Evolutionary conservation across 768 basidiomycete genomes (phyloP), one percentile per base, ranked within the genome.

Genomic region (Serendipita indica): DNA sequence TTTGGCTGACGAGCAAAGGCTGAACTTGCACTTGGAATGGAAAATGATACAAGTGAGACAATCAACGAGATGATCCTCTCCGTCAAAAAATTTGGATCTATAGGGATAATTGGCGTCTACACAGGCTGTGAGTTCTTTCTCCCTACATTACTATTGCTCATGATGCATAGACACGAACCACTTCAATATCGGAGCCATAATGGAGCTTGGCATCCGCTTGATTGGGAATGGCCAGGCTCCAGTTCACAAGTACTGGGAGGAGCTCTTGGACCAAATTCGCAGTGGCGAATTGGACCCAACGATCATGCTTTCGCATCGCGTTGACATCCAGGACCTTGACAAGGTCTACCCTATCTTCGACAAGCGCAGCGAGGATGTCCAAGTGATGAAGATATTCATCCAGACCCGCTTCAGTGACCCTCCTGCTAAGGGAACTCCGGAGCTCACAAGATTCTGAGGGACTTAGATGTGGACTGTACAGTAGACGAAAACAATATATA

Each of bases 141-240:
- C 30, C 18, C 35, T 45, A 7, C 20, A 22, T 28, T 37, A 58
- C 54, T 25, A 4, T 25, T 46, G 28, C 28, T 30, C 18, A 27
- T 20, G 20, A 34, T 7, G 12, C 14, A 41, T 46, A 0, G 81
- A 73, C 69, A 79, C 81, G 20, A 84, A 86, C 67, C 77, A 75
- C 22, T 75, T 84, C 67, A 83, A 83, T 65, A 71, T 88, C 57
- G 84, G 85, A 5, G 80, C 84, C 0, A 64, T 88, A 30, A 87
- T 87, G 84, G 83, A 88, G 72, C 83, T 83, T 68, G 84, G 84
- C 6, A 70, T 84, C 16, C 71, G 82, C 62, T 72, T 86, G 56
- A 83, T 84, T 63, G 84, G 83, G 4, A 54, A 54, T 54, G 49
- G 49, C 16, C 49, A 54, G 30, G 83, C 83, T 0, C 85, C 84